Percentiles rank a stretch among this genome's conserved stretches.
Evolutionary conservation across 768 basidiomycete genomes (phyloP).

Genomic region (Hygrophoropsis aurantiaca): DNA sequence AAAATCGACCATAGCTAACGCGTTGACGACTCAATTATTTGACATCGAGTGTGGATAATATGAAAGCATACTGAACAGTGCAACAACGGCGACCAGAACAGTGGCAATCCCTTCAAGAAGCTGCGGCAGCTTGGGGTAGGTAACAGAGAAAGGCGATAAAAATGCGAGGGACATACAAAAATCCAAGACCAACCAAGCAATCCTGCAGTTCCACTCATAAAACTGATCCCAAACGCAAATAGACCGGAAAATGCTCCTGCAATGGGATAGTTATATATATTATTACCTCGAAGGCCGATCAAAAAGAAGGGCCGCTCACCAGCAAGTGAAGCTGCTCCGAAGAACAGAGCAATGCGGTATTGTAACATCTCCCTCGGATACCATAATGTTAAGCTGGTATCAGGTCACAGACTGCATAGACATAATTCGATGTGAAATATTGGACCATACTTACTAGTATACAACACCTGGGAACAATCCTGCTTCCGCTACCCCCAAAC

Average conservation of each 20-base stretch:
- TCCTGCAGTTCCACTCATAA: constrained; percentile 48
- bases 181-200: constrained; percentile 63
- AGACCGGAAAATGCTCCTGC: neutral
- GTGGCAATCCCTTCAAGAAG: constrained; percentile 66
- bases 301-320: constrained; percentile 28
- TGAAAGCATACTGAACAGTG: constrained; percentile 41
- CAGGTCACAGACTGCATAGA: neutral
- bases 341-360: constrained; percentile 57
- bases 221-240: constrained; percentile 41
- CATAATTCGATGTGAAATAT: neutral
- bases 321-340: constrained; percentile 57
- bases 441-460: constrained; percentile 49
- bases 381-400: constrained; percentile 53
- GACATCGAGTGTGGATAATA: no score
- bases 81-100: constrained; percentile 51
- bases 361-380: constrained; percentile 59
- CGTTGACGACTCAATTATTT: no score
- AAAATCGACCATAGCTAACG: constrained; percentile 58
- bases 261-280: no score
- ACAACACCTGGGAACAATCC: constrained; percentile 71
- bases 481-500: constrained; percentile 62
- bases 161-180: constrained; percentile 38
- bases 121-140: constrained; percentile 25
- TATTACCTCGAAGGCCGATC: no score
- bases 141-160: neutral